Conservation (phyloP, 495 filamentous ascomycete species). For the Pyronema omphalodes region DNA sequence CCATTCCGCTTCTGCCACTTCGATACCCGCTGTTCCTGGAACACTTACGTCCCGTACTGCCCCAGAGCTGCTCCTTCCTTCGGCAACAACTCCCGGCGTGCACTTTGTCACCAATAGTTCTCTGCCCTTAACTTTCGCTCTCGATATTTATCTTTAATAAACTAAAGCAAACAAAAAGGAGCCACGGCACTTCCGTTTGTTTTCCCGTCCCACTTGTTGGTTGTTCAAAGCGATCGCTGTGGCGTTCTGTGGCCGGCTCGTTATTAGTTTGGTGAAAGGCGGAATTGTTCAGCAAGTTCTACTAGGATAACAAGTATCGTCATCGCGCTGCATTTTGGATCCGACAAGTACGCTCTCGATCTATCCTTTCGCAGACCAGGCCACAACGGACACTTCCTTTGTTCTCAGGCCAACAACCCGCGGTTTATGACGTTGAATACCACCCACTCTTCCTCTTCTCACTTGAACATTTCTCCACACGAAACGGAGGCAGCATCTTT, state of each 20-base stretch:
- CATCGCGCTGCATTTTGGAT: not conserved
- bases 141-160: too few relatives aligned
- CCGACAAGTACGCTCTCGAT: not conserved
- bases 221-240: not conserved
- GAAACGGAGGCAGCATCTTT: not conserved
- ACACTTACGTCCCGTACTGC: not conserved
- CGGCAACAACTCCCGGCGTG: not conserved
- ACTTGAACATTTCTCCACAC: conserved; percentile 5
- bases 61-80: not conserved
- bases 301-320: not conserved
- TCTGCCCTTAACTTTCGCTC: too few relatives aligned
- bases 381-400: not conserved
- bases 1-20: too few relatives aligned
- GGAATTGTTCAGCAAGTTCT: not conserved
- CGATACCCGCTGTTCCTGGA: not conserved
- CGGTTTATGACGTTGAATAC: conserved; percentile 24
- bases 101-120: not conserved
- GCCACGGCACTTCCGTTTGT: not conserved
- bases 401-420: conserved; percentile 1
- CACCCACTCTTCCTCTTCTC: conserved; percentile 21
- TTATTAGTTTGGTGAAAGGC: not conserved
- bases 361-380: not conserved
- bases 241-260: not conserved
- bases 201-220: not conserved
- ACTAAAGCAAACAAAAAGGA: not conserved